A percentile compares a stretch with the other conserved stretches of the same genome.
phyloP scores from a whole-genome alignment of 148 eudicot genomes.

The Fagopyrum tataricum region DNA sequence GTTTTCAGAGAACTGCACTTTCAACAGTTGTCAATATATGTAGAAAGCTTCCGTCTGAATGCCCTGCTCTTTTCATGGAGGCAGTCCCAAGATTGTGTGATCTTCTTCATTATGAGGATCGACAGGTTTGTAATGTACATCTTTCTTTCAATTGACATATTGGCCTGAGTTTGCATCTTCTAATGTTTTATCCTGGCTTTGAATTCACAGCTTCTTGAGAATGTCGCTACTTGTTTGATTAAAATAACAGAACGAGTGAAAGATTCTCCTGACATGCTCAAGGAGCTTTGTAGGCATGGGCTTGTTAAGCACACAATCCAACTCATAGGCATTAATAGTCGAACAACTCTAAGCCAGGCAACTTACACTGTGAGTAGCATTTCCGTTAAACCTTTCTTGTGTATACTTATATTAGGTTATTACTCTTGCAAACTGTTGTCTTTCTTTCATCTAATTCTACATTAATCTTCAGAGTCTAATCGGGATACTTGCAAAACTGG shows the following conservation, averaged over 20 bases:
- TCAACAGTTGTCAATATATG: slow-evolving; percentile 81
- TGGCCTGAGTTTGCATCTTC: background rate
- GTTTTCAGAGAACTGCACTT: slow-evolving; percentile 73
- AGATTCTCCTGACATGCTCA: slow-evolving; percentile 53
- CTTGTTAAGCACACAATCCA: slow-evolving; percentile 56
- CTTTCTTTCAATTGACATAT: background rate
- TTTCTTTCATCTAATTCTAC: background rate
- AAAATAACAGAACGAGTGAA: slow-evolving; percentile 57
- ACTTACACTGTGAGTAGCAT: slow-evolving; percentile 47
- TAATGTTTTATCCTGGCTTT: background rate
- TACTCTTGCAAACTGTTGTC: background rate
- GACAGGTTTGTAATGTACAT: slow-evolving; percentile 46
- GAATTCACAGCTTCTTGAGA: slow-evolving; percentile 74
- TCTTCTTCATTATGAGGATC: slow-evolving; percentile 85
- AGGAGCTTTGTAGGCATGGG: slow-evolving; percentile 61
- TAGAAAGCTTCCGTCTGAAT: slow-evolving; percentile 72
- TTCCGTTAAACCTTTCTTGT: background rate
- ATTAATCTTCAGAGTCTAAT: slow-evolving; percentile 51
- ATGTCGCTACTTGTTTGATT: slow-evolving; percentile 71
- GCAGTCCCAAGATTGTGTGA: slow-evolving; percentile 81
- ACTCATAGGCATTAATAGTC: slow-evolving; percentile 54
- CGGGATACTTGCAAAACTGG: slow-evolving; percentile 71
- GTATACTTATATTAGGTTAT: background rate
- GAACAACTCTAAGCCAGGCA: slow-evolving; percentile 57
- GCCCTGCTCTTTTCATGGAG: slow-evolving; percentile 60